Percentiles rank a stretch among this genome's conserved stretches.
Evolutionary conservation across 116 monocot genomes (phyloP).

Genomic region (Phalaenopsis hybrid): DNA sequence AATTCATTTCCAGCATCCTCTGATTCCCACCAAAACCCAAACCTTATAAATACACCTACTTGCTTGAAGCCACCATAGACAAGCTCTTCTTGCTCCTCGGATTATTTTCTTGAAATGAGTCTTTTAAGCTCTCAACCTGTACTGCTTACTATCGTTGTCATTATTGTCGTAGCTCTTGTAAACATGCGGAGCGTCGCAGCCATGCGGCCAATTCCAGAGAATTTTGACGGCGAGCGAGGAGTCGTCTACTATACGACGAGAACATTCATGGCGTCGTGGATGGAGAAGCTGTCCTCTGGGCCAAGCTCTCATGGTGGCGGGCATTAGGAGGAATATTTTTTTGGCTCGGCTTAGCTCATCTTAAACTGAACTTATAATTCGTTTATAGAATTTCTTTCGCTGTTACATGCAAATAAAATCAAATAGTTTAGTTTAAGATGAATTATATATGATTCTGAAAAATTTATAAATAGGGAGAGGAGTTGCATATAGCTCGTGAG

Average conservation of each 20-base stretch:
- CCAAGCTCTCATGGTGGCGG: slow-evolving; percentile 34
- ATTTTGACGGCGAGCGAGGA: not conserved
- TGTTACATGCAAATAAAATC: too few relatives aligned
- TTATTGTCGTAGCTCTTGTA: not conserved
- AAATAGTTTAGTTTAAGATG: too few relatives aligned
- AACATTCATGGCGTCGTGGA: slow-evolving; percentile 14
- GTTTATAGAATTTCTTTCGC: too few relatives aligned
- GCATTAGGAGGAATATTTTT: slow-evolving; percentile 10
- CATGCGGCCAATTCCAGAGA: slow-evolving; percentile 14
- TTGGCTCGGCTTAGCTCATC: too few relatives aligned
- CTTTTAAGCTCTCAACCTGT: not conserved
- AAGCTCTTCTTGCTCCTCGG: not conserved
- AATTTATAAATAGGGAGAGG: too few relatives aligned
- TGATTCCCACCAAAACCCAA: not conserved
- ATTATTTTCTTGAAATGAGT: not conserved
- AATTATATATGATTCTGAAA: too few relatives aligned
- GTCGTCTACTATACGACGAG: slow-evolving; percentile 9
- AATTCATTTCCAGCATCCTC: not conserved
- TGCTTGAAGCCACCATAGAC: too few relatives aligned
- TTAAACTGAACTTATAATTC: too few relatives aligned
- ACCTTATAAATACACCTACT: not conserved
- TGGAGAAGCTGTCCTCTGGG: slow-evolving; percentile 36
- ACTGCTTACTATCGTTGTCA: slow-evolving; percentile 5
- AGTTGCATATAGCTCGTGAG: too few relatives aligned
- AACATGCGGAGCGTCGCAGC: slow-evolving; percentile 9